Evolutionary conservation across 441 rosid species (phyloP).

Genomic region (Omphalea diandra): DNA sequence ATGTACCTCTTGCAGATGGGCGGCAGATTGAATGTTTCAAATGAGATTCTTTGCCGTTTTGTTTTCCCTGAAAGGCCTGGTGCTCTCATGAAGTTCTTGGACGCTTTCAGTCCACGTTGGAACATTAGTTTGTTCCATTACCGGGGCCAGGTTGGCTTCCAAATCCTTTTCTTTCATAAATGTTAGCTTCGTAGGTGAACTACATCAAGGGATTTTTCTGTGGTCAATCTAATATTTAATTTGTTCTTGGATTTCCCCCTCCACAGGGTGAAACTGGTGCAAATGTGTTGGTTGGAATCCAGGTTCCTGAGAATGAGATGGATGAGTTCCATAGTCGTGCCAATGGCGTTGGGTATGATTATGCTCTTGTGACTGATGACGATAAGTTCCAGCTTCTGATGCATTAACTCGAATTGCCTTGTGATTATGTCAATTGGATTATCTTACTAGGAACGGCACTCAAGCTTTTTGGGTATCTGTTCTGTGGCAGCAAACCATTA

Average conservation of each 20-base stretch:
- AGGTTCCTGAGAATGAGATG: slow-evolving; percentile 54
- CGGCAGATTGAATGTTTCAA: slow-evolving; percentile 55
- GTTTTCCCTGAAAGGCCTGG: slow-evolving; percentile 95
- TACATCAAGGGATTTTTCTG: background rate
- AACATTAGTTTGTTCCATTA: slow-evolving; percentile 95
- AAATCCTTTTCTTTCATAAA: background rate
- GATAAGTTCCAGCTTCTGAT: slow-evolving; percentile 60
- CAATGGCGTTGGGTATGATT: slow-evolving; percentile 65
- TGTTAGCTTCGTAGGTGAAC: slow-evolving; percentile 3
- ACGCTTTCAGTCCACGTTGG: slow-evolving; percentile 91
- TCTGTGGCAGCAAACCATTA: background rate
- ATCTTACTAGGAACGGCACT: background rate
- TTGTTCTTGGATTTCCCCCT: background rate
- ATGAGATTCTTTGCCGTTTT: slow-evolving; percentile 79
- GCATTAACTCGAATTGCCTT: slow-evolving; percentile 39
- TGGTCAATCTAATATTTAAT: slow-evolving; percentile 5
- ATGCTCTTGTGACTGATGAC: slow-evolving; percentile 64
- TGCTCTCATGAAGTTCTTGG: slow-evolving; percentile 85
- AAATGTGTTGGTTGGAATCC: slow-evolving; percentile 89
- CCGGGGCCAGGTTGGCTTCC: slow-evolving; percentile 62
- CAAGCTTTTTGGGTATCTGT: background rate
- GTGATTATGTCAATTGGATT: background rate
- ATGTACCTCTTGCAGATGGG: slow-evolving; percentile 61
- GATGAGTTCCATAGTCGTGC: slow-evolving; percentile 62
- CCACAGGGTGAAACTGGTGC: slow-evolving; percentile 94